Evolutionary conservation across 495 filamentous ascomycete genomes (phyloP), one percentile per base, ranked within the genome.

Genomic region (Penicillium angulare): DNA sequence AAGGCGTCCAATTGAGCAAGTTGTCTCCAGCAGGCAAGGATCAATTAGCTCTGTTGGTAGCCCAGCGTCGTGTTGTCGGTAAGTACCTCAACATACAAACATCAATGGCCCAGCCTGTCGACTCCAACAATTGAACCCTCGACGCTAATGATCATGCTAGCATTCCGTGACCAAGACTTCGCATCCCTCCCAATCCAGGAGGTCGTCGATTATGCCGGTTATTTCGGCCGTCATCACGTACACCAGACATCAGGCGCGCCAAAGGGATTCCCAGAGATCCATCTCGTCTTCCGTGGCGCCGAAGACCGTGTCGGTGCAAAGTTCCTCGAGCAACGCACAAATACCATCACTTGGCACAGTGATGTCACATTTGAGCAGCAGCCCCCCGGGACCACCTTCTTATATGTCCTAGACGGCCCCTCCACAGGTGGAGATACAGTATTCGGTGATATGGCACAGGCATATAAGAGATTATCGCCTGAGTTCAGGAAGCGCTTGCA

Each of bases 311-410:
- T 68, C 10, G 69, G 72, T 29, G 60, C 69, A 18, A 67, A 70
- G 46, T 83, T 81, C 66, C 73, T 83, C 29, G 67, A 72, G 27
- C 67, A 73, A 39, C 76, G 76, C 33, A 81, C 77, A 12, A 84
- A 80, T 55, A 78, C 77, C 8, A 74, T 82, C 7, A 74, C 76
- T 26, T 86, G 85, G 85, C 85, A 88, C 61, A 80, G 79, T 2
- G 85, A 88, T 43, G 76, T 84, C 16, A 79, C 79, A 7, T 86
- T 82, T 47, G 83, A 86, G 56, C 69, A 78, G 41, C 83, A 87
- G 63, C 82, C 83, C 7, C 82, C 85, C 0, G 83, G 82, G 6
- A 83, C 79, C 0, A 86, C 83, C 0, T 85, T 87, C 65, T 55
- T 87, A 21, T 86, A 84, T 47, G 47, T 80, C 3, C 74, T 87